Base-by-base conservation (phyloP, 1,284 basidiomycete genomes). In the Exobasidium cylindrosporum region DNA sequence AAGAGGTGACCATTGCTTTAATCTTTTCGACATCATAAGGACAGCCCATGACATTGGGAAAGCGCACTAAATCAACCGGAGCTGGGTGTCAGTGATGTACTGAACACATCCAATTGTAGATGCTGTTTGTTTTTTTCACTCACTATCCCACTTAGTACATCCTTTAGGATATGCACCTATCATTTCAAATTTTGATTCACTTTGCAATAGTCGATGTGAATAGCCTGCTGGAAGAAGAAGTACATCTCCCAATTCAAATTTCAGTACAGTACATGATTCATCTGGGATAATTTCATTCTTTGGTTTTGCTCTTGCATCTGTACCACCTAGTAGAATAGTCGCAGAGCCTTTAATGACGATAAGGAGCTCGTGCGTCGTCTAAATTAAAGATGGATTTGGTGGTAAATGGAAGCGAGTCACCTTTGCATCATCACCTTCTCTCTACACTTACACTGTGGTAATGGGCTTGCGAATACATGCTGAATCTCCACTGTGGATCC, bases 181-280 rank as follows among this genome's bases (percentile, higher is more conserved):
- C 57, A 59, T 59, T 21, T 50, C 24, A 29, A 59, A 59, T 2
- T 44, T 44, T 2, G 46, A 47, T 3, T 26, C 10, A 26, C 32
- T 26, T 30, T 53, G 47, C 23, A 59, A 13, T 31, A 44, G 35
- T 49, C 57, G 17, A 47, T 59, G 57, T 30, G 57, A 23, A 21
- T 59, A 59, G 47, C 57, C 57, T n/a, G 57, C 57, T 10, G 57
- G 57, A n/a, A 59, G 46, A 31, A 59, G 57, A 50, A 59, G 28
- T 28, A 55, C 57, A 53, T 59, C 57, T 3, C 57, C 57, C 13
- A 7, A 10, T 26, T 21, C 26, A 3, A 59, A 26, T 29, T 17
- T 21, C n/a, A 59, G 10, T 11, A 26, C 54, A 13, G 6, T 26
- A 21, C 56, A 57, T 11, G 29, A 23, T 13, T 17, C n/a, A 10